Evolutionary conservation across 2,329 filamentous ascomycete species (phyloP), one percentile per base, ranked within the genome.

Genomic region (Colletotrichum orbiculare): DNA sequence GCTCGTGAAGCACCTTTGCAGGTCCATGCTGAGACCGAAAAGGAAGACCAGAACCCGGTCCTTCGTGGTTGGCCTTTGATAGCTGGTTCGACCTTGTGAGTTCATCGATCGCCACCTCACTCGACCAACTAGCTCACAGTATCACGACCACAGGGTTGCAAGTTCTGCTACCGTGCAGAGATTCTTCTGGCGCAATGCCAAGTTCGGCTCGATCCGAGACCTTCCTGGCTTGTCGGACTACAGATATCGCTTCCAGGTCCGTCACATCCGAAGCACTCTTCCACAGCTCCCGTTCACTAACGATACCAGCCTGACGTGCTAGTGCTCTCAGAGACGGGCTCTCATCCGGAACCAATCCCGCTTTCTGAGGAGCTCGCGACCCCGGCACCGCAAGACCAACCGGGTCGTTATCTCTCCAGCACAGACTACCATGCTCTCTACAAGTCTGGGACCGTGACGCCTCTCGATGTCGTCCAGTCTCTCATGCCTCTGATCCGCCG

Each of bases 401-500:
- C 75, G 6, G 81, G 80, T 13, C 83, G 86, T 48, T 93, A 91
- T 78, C 87, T 89, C 74, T 91, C 91, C 4, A 86, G 89, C 33
- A 84, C 86, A 11, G 93, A 97, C 78, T 97, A 94, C 74, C 89
- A 93, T 74, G 84, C 86, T 55, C 85, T 91, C 45, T 97, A 94
- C 79, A 84, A 83, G 67, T 87, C 87, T 6, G 91, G 92, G 54
- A 80, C 84, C 65, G 73, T 90, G 62, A 96, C 92, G 0, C 94
- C 94, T 0, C 82, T 87, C 0, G 86, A 89, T 67, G 91, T 97
- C 2, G 85, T 84, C 11, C 87, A 94, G 75, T 84, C 86, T 1
- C 81, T 97, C 13, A 81, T 97, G 2, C 88, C 90, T 1, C 78
- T 95, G 45, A 90, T 94, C 68, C 85, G 86, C 34, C 84, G 88